Percentiles rank a stretch among this genome's conserved stretches.
Conservation (phyloP, 2,329 filamentous ascomycete genomes). For the Aschersonia sp. region DNA sequence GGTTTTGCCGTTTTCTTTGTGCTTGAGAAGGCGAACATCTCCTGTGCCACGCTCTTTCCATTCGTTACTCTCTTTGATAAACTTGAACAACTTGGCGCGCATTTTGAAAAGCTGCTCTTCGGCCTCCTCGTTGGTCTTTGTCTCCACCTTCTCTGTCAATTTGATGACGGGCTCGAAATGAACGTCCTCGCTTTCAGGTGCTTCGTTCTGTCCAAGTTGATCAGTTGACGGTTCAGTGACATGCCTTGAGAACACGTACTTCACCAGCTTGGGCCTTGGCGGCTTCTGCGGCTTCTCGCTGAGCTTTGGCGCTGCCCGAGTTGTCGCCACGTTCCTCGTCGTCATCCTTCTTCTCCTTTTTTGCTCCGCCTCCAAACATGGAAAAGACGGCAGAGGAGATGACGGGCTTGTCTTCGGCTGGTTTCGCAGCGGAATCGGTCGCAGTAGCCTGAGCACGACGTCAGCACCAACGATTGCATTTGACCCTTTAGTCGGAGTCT, state of each 20-base stretch:
- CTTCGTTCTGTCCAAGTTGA: constrained; percentile 43
- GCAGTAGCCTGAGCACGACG: neutral
- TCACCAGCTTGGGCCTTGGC: constrained; percentile 44
- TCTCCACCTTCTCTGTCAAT: constrained; percentile 92
- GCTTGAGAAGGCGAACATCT: constrained; percentile 91
- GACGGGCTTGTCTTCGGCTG: constrained; percentile 17
- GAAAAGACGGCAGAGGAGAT: constrained; percentile 67
- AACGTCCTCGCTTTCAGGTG: constrained; percentile 78
- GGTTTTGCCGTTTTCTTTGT: constrained; percentile 97
- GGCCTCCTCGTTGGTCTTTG: constrained; percentile 94
- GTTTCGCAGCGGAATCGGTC: constrained; percentile 6
- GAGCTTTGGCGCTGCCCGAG: constrained; percentile 77
- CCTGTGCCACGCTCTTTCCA: constrained; percentile 99
- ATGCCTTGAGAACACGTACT: constrained; percentile 20
- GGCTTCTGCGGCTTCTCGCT: constrained; percentile 48
- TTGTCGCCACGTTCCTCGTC: constrained; percentile 70
- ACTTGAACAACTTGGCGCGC: constrained; percentile 99
- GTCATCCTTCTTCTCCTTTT: constrained; percentile 85
- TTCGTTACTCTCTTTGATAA: constrained; percentile 79
- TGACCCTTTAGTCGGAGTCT: too few relatives aligned
- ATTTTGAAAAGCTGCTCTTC: constrained; percentile 99
- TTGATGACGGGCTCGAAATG: constrained; percentile 96
- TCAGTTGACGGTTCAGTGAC: neutral
- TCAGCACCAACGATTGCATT: neutral
- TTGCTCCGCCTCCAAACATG: constrained; percentile 96